A percentile compares a stretch with the other conserved stretches of the same genome.
Conservation (phyloP, 1,284 basidiomycete genomes). For the Serendipita sp. region DNA sequence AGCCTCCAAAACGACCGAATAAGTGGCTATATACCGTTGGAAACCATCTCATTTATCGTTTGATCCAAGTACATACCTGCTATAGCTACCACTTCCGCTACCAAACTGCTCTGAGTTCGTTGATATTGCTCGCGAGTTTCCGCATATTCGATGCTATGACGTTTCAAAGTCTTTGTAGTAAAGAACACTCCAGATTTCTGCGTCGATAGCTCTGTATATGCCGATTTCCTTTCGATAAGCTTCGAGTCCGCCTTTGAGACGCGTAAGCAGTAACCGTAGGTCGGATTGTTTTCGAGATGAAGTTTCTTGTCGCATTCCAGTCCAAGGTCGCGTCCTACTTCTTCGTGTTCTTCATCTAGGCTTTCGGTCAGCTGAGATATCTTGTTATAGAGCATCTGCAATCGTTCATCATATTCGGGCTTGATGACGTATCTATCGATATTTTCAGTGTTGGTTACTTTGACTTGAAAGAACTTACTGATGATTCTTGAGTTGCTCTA, state of each 20-base stretch:
- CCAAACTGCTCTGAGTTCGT: slow-evolving; percentile 66
- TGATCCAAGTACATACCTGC: slow-evolving; percentile 45
- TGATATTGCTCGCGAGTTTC: slow-evolving; percentile 60
- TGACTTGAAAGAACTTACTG: not conserved
- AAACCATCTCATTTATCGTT: not conserved
- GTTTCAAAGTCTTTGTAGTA: slow-evolving; percentile 68
- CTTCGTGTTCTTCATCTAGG: slow-evolving; percentile 71
- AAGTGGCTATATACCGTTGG: slow-evolving; percentile 48
- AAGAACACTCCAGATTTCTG: slow-evolving; percentile 86
- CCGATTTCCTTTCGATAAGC: slow-evolving; percentile 49
- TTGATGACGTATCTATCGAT: slow-evolving; percentile 86
- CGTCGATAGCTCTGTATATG: slow-evolving; percentile 76
- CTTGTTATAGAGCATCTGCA: slow-evolving; percentile 57
- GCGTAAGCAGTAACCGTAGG: slow-evolving; percentile 88
- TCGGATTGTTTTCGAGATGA: slow-evolving; percentile 84
- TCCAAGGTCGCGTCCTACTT: slow-evolving; percentile 58
- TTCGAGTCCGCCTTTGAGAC: slow-evolving; percentile 91
- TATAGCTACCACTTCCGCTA: slow-evolving; percentile 87
- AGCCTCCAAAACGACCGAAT: slow-evolving; percentile 81
- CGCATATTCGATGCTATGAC: slow-evolving; percentile 59
- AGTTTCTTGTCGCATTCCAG: slow-evolving; percentile 93
- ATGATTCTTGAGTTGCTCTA: slow-evolving; percentile 53
- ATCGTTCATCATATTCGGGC: slow-evolving; percentile 72
- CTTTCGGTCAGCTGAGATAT: slow-evolving; percentile 58
- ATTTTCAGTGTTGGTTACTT: not conserved